These are phyloP conservation scores for Penicillium diatomitis DNA, from an alignment of 495 filamentous ascomycete species.

Conservation along the genomic window DNA sequence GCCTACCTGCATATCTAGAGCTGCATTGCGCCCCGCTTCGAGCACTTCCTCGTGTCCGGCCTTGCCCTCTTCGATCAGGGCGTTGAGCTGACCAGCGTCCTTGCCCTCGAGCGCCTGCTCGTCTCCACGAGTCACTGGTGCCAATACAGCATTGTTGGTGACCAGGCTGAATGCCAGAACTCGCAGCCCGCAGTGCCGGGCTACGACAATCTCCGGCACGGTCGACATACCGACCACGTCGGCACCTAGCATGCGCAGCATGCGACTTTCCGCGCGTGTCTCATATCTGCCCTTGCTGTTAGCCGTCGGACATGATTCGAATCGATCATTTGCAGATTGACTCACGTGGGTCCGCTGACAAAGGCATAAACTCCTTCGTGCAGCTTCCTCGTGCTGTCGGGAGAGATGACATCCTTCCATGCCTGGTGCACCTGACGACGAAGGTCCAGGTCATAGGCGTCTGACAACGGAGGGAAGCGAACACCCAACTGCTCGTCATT, in stretches of 20 bases:
- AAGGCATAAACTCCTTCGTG: constrained; percentile 73
- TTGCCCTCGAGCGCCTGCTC: constrained; percentile 32
- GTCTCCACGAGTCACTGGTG: constrained; percentile 55
- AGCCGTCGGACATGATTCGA: not conserved
- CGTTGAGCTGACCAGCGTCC: constrained; percentile 41
- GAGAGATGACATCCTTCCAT: constrained; percentile 44
- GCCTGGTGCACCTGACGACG: constrained; percentile 50
- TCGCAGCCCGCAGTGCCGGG: constrained; percentile 58
- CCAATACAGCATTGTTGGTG: constrained; percentile 63
- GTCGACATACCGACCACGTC: constrained; percentile 76
- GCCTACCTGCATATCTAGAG: constrained; percentile 58
- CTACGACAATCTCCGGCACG: constrained; percentile 67
- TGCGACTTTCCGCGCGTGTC: constrained; percentile 67
- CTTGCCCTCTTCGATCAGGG: constrained; percentile 52
- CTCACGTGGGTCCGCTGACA: constrained; percentile 59
- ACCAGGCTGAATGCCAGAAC: constrained; percentile 69
- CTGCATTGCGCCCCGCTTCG: constrained; percentile 51
- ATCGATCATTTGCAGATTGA: not conserved
- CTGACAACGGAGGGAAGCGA: constrained; percentile 63
- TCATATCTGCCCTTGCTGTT: constrained; percentile 47
- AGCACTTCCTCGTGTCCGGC: constrained; percentile 69
- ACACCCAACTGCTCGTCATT: constrained; percentile 60
- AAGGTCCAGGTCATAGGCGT: constrained; percentile 67
- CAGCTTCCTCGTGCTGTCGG: constrained; percentile 37
- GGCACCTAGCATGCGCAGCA: constrained; percentile 57